Percentiles rank a stretch among this genome's conserved stretches.
phyloP scores from a whole-genome alignment of 331 rosid species.

The Rosa hybrid region DNA sequence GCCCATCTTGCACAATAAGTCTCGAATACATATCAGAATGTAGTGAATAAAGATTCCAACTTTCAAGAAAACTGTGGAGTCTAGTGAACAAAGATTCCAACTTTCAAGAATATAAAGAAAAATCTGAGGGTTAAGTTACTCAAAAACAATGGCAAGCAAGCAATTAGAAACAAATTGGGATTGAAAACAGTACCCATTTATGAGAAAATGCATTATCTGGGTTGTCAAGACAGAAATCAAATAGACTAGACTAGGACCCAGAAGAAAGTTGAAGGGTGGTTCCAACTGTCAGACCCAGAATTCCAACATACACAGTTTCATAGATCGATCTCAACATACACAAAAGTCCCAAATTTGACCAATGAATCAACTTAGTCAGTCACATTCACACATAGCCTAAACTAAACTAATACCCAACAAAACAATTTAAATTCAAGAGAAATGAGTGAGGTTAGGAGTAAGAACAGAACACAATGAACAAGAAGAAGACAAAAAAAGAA shows the following conservation, averaged over 20 bases:
- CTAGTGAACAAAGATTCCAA: background rate
- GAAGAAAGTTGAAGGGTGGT: background rate
- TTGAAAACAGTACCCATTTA: background rate
- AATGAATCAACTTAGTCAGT: background rate
- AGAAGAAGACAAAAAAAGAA: conserved; percentile 12
- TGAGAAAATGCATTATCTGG: conserved; percentile 2
- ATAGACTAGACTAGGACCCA: background rate
- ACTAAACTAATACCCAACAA: background rate
- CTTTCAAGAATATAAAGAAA: background rate
- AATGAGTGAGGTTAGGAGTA: background rate
- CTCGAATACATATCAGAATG: conserved; percentile 6
- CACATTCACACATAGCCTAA: background rate
- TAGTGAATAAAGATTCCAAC: conserved; percentile 1
- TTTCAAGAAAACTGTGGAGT: background rate
- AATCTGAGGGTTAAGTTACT: background rate
- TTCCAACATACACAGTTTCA: background rate
- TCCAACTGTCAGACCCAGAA: background rate
- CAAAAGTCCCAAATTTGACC: background rate
- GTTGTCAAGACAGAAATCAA: conserved; percentile 1
- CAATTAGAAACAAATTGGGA: background rate
- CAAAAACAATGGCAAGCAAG: background rate
- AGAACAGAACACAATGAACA: conserved; percentile 6
- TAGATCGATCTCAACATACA: background rate
- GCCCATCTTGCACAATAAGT: conserved; percentile 6
- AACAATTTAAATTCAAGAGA: background rate